Base-by-base conservation (phyloP, 129 eudicot genomes). In the Logfia minima region DNA sequence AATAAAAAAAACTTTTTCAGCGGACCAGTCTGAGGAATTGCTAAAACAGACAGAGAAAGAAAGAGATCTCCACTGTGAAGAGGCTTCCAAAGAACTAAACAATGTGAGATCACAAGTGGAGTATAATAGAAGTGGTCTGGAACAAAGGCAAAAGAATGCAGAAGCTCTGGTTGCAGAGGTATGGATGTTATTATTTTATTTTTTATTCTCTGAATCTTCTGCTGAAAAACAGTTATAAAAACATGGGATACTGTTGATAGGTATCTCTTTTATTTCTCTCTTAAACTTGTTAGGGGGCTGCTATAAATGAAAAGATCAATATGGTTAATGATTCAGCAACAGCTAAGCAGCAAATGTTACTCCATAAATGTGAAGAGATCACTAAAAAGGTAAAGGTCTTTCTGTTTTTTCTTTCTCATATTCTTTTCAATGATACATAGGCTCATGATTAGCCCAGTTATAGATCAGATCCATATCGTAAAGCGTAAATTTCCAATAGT, bases 151-250 rank as follows among this genome's bases (percentile, higher is more conserved):
- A 75, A 83, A 67, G 67, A 76, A 83, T 66, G 77, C 86, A 66
- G 90, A 93, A 83, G 87, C 89, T 65, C 71, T 86, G 62, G 83
- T 91, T 65, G 73, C 84, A 10, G 93, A 90, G 98, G 98, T 93
- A 85, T 29, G 21, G 13, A 79, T 37, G 8, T 34, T 51, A 45
- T 35, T 56, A 68, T 45, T 6, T n/a, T n/a, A n/a, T 4, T 19
- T 48, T 35, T 75, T 16, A 11, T 6, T 21, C 14, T 4, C 21
- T 69, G 52, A 45, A 45, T 45, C 52, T 45, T 45, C 52, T 45
- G 52, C 52, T 45, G 52, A 45, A 45, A 45, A 45, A 10, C 52
- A 45, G 52, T 45, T 10, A 45, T 3, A 45, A 45, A 11, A 45
- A 45, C 2, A 45, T 45, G 17, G 52, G 17, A 9, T 76, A 5